These are phyloP conservation scores for Komagataella phaffii DNA, from an alignment of 805 yeast genomes.

Conservation along the genomic window DNA sequence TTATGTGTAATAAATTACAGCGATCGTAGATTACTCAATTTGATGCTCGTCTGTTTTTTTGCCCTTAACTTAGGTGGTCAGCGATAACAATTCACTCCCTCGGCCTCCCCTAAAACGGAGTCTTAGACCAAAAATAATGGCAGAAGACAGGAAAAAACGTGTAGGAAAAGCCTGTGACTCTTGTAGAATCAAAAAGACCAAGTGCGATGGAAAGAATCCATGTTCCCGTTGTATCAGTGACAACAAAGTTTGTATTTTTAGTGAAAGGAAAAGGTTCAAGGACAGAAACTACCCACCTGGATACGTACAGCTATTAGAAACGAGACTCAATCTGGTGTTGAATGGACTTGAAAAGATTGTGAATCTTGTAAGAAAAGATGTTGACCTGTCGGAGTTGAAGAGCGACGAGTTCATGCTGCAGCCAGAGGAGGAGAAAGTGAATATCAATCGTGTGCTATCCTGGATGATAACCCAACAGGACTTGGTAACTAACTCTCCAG, in stretches of 20 bases:
- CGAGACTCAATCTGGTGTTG: conserved; percentile 38
- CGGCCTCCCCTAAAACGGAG: neutral
- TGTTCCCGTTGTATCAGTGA: conserved; percentile 41
- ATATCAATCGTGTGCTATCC: conserved; percentile 35
- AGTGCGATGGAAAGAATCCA: conserved; percentile 51
- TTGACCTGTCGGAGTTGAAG: conserved; percentile 2
- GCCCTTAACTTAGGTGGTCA: neutral
- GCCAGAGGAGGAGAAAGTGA: conserved; percentile 10
- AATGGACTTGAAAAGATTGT: conserved; percentile 30
- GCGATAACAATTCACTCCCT: neutral
- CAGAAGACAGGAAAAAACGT: conserved; percentile 25
- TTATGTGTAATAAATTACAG: neutral
- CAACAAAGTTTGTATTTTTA: conserved; percentile 45
- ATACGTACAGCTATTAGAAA: conserved; percentile 50
- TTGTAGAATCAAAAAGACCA: conserved; percentile 49
- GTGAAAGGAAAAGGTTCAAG: conserved; percentile 37
- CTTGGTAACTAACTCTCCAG: conserved; percentile 22
- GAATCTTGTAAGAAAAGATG: conserved; percentile 11
- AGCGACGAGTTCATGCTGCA: neutral
- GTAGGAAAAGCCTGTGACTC: conserved; percentile 56
- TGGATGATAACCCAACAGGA: conserved; percentile 26
- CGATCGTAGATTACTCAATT: neutral
- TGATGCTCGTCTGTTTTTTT: neutral
- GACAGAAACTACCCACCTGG: conserved; percentile 47
- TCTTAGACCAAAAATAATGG: neutral